A percentile compares a stretch with the other conserved stretches of the same genome.
Conservation (phyloP, 2,329 filamentous ascomycete species). For the Phaeosphaeriaceae sp. region DNA sequence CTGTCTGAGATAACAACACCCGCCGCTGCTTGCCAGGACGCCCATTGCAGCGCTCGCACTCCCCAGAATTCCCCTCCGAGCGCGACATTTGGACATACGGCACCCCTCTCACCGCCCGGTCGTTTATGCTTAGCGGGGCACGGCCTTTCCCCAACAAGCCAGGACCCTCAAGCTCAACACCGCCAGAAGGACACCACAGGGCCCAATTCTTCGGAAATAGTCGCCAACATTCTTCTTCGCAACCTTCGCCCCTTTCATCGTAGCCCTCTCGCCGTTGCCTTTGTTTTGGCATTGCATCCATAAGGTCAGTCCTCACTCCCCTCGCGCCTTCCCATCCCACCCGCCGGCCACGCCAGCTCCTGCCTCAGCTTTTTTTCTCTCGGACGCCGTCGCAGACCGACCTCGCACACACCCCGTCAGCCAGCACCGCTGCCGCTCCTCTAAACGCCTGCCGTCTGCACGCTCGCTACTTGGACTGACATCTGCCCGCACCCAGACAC, state of each 20-base stretch:
- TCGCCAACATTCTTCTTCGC: constrained; percentile 28
- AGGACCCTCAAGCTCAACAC: constrained; percentile 38
- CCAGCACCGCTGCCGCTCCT: constrained; percentile 8
- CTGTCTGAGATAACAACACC: constrained; percentile 6
- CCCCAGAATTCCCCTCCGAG: constrained; percentile 1
- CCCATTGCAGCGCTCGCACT: background rate
- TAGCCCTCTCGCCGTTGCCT: constrained; percentile 27
- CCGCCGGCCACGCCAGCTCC: constrained; percentile 18
- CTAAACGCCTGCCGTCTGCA: background rate
- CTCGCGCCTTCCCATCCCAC: constrained; percentile 16
- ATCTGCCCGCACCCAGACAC: constrained; percentile 11
- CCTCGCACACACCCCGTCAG: constrained; percentile 35
- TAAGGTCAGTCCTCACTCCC: constrained; percentile 34
- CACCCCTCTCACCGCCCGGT: constrained; percentile 44
- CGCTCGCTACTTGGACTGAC: constrained; percentile 21
- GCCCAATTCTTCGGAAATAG: constrained; percentile 41
- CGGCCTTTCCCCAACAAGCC: constrained; percentile 40
- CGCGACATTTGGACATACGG: constrained; percentile 23
- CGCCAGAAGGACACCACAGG: constrained; percentile 24
- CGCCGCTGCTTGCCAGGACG: background rate
- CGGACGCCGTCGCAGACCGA: constrained; percentile 7
- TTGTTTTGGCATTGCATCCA: constrained; percentile 26
- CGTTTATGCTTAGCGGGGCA: background rate
- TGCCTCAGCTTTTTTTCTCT: constrained; percentile 29
- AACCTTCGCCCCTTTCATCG: constrained; percentile 36